Evolutionary conservation across 805 yeast genomes (phyloP).

Genomic region (Candida schatavii): DNA sequence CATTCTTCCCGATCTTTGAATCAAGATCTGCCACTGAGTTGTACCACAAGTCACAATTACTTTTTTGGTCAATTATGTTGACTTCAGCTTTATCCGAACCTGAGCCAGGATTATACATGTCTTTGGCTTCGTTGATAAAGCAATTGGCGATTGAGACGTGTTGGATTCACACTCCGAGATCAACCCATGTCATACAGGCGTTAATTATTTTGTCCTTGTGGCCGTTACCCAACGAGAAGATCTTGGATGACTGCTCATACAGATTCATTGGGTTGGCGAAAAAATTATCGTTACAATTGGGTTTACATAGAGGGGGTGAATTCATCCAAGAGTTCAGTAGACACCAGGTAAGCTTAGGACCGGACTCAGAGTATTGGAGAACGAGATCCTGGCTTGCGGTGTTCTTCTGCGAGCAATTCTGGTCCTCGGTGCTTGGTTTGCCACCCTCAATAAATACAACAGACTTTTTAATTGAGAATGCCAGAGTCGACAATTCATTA

Average conservation of each 20-base stretch:
- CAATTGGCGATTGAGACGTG: conserved; percentile 89
- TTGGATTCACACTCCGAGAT: conserved; percentile 90
- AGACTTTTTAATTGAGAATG: conserved; percentile 78
- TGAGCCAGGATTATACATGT: conserved; percentile 75
- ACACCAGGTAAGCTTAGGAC: conserved; percentile 77
- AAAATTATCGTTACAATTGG: conserved; percentile 77
- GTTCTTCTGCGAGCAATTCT: conserved; percentile 83
- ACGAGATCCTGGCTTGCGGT: conserved; percentile 90
- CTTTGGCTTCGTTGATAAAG: conserved; percentile 73
- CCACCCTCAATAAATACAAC: conserved; percentile 81
- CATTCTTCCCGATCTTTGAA: conserved; percentile 75
- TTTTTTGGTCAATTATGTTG: conserved; percentile 88
- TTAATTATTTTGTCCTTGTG: conserved; percentile 78
- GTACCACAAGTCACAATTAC: conserved; percentile 75
- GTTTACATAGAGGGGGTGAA: conserved; percentile 83
- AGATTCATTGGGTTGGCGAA: conserved; percentile 87
- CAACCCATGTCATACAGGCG: conserved; percentile 92
- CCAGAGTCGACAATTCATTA: conserved; percentile 60
- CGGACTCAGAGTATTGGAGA: conserved; percentile 92
- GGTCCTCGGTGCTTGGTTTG: conserved; percentile 84
- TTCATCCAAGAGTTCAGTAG: conserved; percentile 88
- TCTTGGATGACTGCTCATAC: conserved; percentile 87
- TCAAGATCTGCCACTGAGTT: conserved; percentile 71
- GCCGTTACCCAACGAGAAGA: conserved; percentile 93
- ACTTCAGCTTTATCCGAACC: conserved; percentile 87